Evolutionary conservation across 192 early-diverging fungal species (phyloP).

Genomic region (Obelidium mucronatum): DNA sequence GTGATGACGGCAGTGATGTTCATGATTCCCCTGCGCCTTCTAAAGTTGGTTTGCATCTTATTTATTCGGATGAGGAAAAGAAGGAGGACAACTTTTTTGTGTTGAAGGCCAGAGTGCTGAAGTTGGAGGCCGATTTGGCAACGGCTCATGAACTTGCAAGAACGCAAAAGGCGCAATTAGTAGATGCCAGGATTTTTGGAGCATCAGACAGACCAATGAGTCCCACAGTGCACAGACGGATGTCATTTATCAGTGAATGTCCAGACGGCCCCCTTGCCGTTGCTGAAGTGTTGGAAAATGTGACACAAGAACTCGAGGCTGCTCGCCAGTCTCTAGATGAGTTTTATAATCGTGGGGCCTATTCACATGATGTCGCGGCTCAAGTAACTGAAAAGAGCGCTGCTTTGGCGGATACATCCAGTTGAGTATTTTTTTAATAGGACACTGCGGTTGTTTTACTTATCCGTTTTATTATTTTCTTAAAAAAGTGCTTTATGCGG

Average conservation of each 20-base stretch:
- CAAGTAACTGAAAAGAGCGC: conserved; percentile 17
- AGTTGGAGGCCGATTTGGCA: conserved; percentile 12
- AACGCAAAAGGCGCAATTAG: not conserved
- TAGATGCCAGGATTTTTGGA: not conserved
- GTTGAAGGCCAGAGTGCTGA: conserved; percentile 4
- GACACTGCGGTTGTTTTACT: not conserved
- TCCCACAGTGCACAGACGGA: conserved; percentile 4
- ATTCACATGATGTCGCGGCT: not conserved
- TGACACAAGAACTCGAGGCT: not conserved
- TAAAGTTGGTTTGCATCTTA: not conserved
- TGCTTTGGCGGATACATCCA: conserved; percentile 8
- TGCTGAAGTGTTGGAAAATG: not conserved
- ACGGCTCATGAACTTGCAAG: not conserved
- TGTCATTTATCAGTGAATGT: conserved; percentile 17
- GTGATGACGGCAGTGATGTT: not conserved
- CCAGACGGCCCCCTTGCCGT: not conserved
- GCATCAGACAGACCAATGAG: not conserved
- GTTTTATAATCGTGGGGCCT: not conserved
- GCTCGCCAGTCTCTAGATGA: not conserved
- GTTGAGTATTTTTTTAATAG: conserved; percentile 20
- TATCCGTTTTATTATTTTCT: not conserved
- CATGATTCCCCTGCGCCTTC: not conserved
- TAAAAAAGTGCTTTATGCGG: conserved; percentile 9
- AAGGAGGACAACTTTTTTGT: conserved; percentile 9
- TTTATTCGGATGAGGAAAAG: not conserved